phyloP scores from a whole-genome alignment of 1,139 yeast genomes.

The Candida glucosophila region DNA sequence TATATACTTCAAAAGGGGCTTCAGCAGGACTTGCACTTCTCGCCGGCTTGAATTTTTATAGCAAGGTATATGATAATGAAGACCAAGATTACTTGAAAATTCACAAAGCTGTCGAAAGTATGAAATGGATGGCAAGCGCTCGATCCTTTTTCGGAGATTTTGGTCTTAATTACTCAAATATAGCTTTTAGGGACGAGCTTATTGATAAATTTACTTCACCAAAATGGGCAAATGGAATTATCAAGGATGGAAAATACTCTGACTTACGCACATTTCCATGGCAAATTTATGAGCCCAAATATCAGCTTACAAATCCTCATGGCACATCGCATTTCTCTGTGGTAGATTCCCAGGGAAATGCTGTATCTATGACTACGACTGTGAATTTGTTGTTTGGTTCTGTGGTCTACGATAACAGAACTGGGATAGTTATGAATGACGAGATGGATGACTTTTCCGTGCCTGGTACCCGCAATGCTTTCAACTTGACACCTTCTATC shows the following conservation, averaged over 20 bases:
- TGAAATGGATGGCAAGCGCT: constrained; percentile 91
- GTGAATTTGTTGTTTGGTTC: constrained; percentile 84
- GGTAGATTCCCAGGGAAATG: constrained; percentile 60
- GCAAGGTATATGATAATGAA: constrained; percentile 17
- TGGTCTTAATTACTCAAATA: constrained; percentile 5
- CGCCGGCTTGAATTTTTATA: constrained; percentile 62
- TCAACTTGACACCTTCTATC: constrained; percentile 70
- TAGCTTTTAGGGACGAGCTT: constrained; percentile 14
- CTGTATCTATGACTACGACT: constrained; percentile 84
- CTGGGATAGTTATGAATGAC: constrained; percentile 80
- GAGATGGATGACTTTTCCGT: constrained; percentile 96
- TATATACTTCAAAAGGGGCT: constrained; percentile 67
- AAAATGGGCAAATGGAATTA: constrained; percentile 51
- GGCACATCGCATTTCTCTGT: constrained; percentile 87
- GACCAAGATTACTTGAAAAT: constrained; percentile 27
- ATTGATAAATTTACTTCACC: constrained; percentile 20
- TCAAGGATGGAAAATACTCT: constrained; percentile 34
- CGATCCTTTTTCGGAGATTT: constrained; percentile 76
- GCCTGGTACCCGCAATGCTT: constrained; percentile 63
- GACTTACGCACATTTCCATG: constrained; percentile 55
- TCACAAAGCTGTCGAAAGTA: constrained; percentile 70
- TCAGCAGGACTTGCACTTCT: constrained; percentile 78
- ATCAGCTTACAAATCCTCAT: constrained; percentile 65
- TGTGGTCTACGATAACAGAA: constrained; percentile 64
- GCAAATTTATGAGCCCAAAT: constrained; percentile 71